Percentiles rank a stretch among this genome's conserved stretches.
These are phyloP conservation scores for Starmerella bombi DNA, from an alignment of 805 yeast species.

Conservation along the genomic window DNA sequence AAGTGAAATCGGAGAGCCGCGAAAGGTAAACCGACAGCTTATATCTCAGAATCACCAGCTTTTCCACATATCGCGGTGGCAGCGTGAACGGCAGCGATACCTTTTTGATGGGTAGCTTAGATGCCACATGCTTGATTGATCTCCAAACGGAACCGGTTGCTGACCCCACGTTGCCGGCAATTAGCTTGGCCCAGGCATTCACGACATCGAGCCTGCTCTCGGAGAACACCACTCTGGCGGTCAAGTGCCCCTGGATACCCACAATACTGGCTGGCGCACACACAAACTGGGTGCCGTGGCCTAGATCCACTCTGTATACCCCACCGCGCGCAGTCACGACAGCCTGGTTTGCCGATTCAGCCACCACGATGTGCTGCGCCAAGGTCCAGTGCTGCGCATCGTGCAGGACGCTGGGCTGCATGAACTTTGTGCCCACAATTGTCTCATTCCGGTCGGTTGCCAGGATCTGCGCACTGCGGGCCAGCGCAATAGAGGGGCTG, in stretches of 20 bases:
- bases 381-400: conserved; percentile 3
- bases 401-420: not conserved
- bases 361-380: conserved; percentile 1
- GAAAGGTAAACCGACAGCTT: not conserved
- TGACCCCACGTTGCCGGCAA: not conserved
- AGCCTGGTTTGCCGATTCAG: not conserved
- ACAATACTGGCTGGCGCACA: conserved; percentile 9
- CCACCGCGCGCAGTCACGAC: conserved; percentile 11
- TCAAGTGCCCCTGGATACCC: conserved; percentile 7
- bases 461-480: conserved; percentile 4
- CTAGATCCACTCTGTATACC: conserved; percentile 13
- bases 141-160: not conserved
- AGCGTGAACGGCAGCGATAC: not conserved
- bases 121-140: not conserved
- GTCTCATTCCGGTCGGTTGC: conserved; percentile 6
- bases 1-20: not conserved
- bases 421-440: conserved; percentile 1
- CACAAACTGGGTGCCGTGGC: conserved; percentile 8
- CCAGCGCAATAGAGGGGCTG: conserved; percentile 2
- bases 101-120: not conserved
- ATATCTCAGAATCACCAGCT: not conserved
- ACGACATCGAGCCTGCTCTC: conserved; percentile 11
- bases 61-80: not conserved
- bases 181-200: not conserved
- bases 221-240: conserved; percentile 2